Base-by-base conservation (phyloP, 768 basidiomycete genomes). In the Trametes cubensis region DNA sequence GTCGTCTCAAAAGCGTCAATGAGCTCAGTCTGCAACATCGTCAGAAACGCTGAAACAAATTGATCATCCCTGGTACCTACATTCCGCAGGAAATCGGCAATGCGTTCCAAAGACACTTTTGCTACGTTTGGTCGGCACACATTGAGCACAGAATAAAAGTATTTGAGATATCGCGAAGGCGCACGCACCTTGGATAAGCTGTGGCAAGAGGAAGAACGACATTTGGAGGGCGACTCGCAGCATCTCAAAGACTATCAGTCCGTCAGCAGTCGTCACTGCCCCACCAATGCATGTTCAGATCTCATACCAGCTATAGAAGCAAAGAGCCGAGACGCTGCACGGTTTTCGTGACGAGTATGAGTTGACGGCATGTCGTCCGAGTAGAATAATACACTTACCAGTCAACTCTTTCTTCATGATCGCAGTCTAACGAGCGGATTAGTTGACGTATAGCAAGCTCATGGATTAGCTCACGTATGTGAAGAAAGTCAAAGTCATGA, bases 401-500 rank as follows among this genome's bases (percentile, higher is more conserved):
- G 76, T 75, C 2, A 81, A 67, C 49, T 73, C 56, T 60, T 73
- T 50, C 60, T 75, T 73, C 73, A 78, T 73, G 5, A 80, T 70
- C 2, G 79, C 48, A 3, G 79, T 78, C 72, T 73, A 18, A 26
- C 28, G 28, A 26, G 10, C 1, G 34, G 3, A 15, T 55, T 28
- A 28, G 28, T 6, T 23, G 8, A 17, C 11, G 39, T 10, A 8
- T 17, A 18, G 26, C 13, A 1, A 7, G 21, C 2, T 40, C 39
- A 8, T 17, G 3, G 13, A 11, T 6, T 10, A 18, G 67, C 83
- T 57, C 73, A 85, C 79, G 63, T 86, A 90, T 7, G 82, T 79
- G 5, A 81, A 76, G 67, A 83, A 90, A 1, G 86, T 85, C 18
- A 81, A 78, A 41, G 87, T 65, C 88, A 90, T 90, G 38, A 83